A percentile compares a stretch with the other conserved stretches of the same genome.
Evolutionary conservation across 345 rosid species (phyloP).

Genomic region (Linum tenue): DNA sequence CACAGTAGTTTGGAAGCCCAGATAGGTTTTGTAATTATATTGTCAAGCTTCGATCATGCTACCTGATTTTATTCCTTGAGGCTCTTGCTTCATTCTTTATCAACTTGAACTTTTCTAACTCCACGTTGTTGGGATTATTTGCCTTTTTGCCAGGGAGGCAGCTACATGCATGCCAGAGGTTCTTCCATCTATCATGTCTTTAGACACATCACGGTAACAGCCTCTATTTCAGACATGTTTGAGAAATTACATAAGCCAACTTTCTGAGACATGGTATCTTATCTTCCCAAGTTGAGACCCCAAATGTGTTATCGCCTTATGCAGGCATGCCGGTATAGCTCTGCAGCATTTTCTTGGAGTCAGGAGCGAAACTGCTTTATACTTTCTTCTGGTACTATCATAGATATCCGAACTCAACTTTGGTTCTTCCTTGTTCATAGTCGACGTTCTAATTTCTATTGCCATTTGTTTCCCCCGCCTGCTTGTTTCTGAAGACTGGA

Average conservation of each 20-base stretch:
- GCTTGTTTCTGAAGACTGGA: constrained; percentile 47
- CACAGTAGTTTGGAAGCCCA: too few species aligned
- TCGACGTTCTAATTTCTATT: background rate
- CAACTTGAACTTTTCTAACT: background rate
- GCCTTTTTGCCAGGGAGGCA: constrained; percentile 60
- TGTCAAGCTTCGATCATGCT: too few species aligned
- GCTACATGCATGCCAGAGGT: constrained; percentile 74
- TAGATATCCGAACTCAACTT: background rate
- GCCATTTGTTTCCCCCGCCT: constrained; percentile 1
- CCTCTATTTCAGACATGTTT: constrained; percentile 4
- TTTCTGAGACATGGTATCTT: constrained; percentile 2
- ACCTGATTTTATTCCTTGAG: background rate
- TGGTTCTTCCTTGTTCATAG: background rate
- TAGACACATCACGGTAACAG: constrained; percentile 60
- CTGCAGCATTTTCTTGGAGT: constrained; percentile 67
- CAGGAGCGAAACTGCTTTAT: constrained; percentile 46
- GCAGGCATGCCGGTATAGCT: constrained; percentile 69
- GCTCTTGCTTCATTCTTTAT: background rate
- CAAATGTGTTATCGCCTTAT: constrained; percentile 9
- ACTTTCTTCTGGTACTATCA: constrained; percentile 54
- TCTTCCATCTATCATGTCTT: constrained; percentile 57
- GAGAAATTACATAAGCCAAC: background rate
- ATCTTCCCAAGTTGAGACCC: constrained; percentile 8
- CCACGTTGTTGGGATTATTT: constrained; percentile 6
- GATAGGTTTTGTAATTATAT: too few species aligned